phyloP scores from a whole-genome alignment of 352 stramenopile species.

The Phytophthora agathidicida region DNA sequence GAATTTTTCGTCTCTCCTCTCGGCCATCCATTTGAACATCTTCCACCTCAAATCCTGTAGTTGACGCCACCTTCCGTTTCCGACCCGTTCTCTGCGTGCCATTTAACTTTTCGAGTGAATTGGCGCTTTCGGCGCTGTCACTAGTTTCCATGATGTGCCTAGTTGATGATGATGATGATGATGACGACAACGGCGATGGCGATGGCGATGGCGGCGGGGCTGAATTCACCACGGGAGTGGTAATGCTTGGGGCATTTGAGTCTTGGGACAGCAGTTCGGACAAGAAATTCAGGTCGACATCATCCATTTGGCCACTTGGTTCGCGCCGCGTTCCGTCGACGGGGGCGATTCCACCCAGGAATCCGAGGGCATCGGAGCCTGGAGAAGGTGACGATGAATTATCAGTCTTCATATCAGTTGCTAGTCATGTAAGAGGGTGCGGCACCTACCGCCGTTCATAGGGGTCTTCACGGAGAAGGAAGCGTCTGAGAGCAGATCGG shows the following conservation, averaged over 20 bases:
- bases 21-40: constrained; percentile 13
- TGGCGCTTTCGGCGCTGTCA: neutral
- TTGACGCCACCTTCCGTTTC: constrained; percentile 3
- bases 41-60: neutral
- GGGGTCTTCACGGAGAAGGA: no score
- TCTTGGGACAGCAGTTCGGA: constrained; percentile 56
- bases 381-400: neutral
- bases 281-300: constrained; percentile 43
- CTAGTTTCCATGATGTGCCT: neutral
- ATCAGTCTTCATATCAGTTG: neutral
- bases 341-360: neutral
- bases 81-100: neutral
- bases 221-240: neutral
- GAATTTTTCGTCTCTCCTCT: constrained; percentile 35
- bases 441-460: no score
- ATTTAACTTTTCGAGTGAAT: neutral
- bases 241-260: constrained; percentile 23
- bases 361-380: neutral
- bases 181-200: constrained; percentile 9
- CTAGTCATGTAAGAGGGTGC: no score
- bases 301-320: constrained; percentile 14
- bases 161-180: no score
- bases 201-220: constrained; percentile 8
- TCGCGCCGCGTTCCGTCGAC: neutral
- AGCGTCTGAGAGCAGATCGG: no score